phyloP scores from a whole-genome alignment of 164 flowering plant genomes.

The Euptelea pleiosperma region DNA sequence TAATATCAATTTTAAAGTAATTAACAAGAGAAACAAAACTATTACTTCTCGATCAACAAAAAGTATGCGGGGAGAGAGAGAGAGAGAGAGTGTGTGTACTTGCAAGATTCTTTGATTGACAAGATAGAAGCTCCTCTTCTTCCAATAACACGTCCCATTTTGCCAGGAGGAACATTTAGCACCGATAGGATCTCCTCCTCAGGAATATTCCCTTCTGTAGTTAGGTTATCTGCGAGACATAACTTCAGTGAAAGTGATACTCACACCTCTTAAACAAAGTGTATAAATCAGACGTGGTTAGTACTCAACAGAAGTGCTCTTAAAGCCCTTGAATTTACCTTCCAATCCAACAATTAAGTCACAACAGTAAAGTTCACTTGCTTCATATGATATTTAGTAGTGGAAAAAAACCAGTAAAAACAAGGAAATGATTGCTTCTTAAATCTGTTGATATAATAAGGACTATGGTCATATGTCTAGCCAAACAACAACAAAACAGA shows the following conservation, averaged over 20 bases:
- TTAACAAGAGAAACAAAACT: not conserved
- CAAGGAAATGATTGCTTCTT: too few relatives aligned
- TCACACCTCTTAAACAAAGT: not conserved
- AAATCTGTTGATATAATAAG: too few relatives aligned
- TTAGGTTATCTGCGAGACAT: slow-evolving; percentile 37
- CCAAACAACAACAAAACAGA: too few relatives aligned
- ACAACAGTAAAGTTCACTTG: too few relatives aligned
- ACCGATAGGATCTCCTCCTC: slow-evolving; percentile 87
- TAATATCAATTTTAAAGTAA: slow-evolving; percentile 23
- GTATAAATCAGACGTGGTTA: too few relatives aligned
- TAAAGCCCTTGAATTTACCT: too few relatives aligned
- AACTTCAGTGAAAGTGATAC: not conserved
- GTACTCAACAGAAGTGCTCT: too few relatives aligned
- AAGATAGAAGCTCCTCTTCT: slow-evolving; percentile 72
- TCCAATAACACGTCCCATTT: slow-evolving; percentile 91
- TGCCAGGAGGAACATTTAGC: slow-evolving; percentile 78
- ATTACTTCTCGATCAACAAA: not conserved
- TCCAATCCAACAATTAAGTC: too few relatives aligned
- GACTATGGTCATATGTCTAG: too few relatives aligned
- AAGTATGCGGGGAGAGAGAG: slow-evolving; percentile 10
- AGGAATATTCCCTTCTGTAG: slow-evolving; percentile 40
- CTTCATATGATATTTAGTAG: too few relatives aligned
- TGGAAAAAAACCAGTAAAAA: too few relatives aligned
- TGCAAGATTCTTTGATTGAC: slow-evolving; percentile 81
- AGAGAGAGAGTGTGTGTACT: slow-evolving; percentile 36